Percentiles rank a stretch among this genome's conserved stretches.
Conservation (phyloP, 352 stramenopile genomes). For the Blastocystis sp. region DNA sequence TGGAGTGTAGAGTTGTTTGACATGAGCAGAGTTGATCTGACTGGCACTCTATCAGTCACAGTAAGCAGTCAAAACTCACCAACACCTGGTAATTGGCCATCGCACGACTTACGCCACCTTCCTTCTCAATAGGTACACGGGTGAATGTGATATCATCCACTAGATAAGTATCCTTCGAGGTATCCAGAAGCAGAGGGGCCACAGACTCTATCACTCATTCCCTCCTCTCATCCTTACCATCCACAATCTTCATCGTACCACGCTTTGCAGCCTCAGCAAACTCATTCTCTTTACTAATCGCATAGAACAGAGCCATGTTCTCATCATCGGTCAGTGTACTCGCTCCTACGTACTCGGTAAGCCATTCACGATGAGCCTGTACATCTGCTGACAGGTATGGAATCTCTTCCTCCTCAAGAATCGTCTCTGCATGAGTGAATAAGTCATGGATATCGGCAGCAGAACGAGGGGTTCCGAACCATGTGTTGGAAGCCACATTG, state of each 20-base stretch:
- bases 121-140: background rate
- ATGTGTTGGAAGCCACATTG: background rate
- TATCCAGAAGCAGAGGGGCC: background rate
- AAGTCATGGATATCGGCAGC: background rate
- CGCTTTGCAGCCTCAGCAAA: slow-evolving; percentile 29
- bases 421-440: background rate
- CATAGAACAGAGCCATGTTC: background rate
- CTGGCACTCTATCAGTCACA: background rate
- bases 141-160: slow-evolving; percentile 42
- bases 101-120: background rate
- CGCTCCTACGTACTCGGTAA: background rate
- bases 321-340: background rate
- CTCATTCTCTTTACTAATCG: background rate
- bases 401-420: background rate
- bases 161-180: background rate
- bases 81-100: slow-evolving; percentile 17
- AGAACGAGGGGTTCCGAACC: background rate
- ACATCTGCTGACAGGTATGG: slow-evolving; percentile 1
- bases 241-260: slow-evolving; percentile 8
- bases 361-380: background rate
- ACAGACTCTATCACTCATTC: background rate
- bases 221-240: background rate
- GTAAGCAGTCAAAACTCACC: background rate
- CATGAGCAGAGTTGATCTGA: background rate
- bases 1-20: background rate